Base-by-base conservation (phyloP, 108 stramenopile genomes). In the Thalassiosira profunda region DNA sequence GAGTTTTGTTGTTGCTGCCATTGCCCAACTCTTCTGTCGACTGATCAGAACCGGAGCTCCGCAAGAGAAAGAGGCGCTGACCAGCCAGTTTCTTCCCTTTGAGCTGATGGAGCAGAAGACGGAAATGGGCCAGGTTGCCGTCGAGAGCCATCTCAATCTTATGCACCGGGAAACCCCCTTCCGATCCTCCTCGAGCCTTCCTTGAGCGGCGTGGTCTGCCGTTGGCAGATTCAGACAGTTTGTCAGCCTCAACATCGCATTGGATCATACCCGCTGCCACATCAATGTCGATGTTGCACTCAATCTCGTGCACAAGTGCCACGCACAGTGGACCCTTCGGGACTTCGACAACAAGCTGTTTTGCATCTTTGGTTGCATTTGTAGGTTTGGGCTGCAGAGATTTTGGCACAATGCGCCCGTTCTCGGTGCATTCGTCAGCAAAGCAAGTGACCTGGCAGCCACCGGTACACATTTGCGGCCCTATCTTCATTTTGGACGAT, bases 251-350 rank as follows among this genome's bases (percentile, higher is more conserved):
- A 12, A 52, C 0, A 48, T 61, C 58, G 11, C 54, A 24, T 18
- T 38, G 28, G 35, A 80, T 74, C 7, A 7, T 15, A 24, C 67
- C 74, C 0, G 68, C 68, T 25, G 79, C 79, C 33, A 74, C 73
- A 2, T 74, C 79, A 21, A 80, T 17, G 20, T 43, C 48, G 10
- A 61, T 57, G n/a, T 40, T 45, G 29, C 51, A 44, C 44, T 74
- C 73, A 54, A 80, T 43, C 38, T 80, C 73, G 45, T 74, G 67
- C 23, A 80, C 73, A 74, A 59, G 34, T 24, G 66, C 18, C 14
- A 53, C 54, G 37, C 54, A 65, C 30, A 60, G 11, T 40, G 61
- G 36, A 9, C 52, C 51, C 28, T 62, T 33, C 4, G 29, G 34
- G 1, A 45, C 4, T n/a, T 42, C 42, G 34, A 48, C 14, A 25